phyloP scores from a whole-genome alignment of 768 basidiomycete species.

The Phylloporus rhodoxanthus region DNA sequence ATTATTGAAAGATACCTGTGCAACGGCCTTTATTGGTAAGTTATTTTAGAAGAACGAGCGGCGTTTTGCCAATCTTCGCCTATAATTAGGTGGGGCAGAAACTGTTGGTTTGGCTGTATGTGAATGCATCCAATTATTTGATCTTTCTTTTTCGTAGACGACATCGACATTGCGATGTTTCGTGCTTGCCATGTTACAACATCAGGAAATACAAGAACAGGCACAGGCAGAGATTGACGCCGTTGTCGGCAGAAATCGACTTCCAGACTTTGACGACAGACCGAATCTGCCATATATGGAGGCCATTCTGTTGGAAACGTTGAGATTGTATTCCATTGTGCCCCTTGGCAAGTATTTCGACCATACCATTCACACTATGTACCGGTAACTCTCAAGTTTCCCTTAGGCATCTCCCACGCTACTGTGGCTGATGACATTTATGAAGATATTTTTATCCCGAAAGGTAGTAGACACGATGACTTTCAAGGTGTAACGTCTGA shows the following conservation, averaged over 20 bases:
- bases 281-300: slow-evolving; percentile 25
- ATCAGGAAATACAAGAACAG: slow-evolving; percentile 27
- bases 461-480: not conserved
- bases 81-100: slow-evolving; percentile 16
- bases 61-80: not conserved
- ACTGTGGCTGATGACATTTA: not conserved
- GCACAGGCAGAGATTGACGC: slow-evolving; percentile 29
- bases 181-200: slow-evolving; percentile 30
- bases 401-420: slow-evolving; percentile 7
- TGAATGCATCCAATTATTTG: not conserved
- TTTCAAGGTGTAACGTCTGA: not conserved
- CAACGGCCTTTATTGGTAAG: not conserved
- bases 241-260: slow-evolving; percentile 24
- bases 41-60: not conserved
- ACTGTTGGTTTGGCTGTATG: slow-evolving; percentile 4
- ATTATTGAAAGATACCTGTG: not conserved
- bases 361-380: not conserved
- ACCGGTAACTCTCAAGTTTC: not conserved
- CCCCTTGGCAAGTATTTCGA: slow-evolving; percentile 20
- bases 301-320: slow-evolving; percentile 26
- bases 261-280: slow-evolving; percentile 25
- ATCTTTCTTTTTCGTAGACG: slow-evolving; percentile 1
- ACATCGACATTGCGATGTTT: slow-evolving; percentile 20
- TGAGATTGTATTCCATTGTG: slow-evolving; percentile 24
- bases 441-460: not conserved